Evolutionary conservation across 192 early-diverging fungal genomes (phyloP).

Genomic region (Gonapodya sp.): DNA sequence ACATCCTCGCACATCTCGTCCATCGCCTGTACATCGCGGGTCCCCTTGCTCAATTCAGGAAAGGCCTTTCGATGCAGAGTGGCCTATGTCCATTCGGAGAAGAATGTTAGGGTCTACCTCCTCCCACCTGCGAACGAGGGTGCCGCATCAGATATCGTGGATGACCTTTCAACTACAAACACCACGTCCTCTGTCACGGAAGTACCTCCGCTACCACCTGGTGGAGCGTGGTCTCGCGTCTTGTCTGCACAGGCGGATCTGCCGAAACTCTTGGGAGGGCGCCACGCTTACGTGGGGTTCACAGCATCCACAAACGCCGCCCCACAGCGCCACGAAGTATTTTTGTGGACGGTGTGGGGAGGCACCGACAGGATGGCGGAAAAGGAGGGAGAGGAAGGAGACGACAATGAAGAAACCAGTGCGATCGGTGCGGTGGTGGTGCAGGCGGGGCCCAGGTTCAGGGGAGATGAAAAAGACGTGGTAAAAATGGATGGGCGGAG

Average conservation of each 20-base stretch:
- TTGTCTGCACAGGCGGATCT: neutral
- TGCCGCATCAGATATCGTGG: neutral
- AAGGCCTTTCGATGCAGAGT: neutral
- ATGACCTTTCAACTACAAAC: neutral
- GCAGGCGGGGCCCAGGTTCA: neutral
- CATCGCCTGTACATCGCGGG: neutral
- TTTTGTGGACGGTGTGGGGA: neutral
- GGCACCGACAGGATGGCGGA: neutral
- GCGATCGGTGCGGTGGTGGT: neutral
- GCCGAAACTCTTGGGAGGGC: neutral
- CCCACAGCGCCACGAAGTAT: neutral
- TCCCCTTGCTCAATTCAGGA: neutral
- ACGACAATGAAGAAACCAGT: neutral
- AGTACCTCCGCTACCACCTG: too few species aligned
- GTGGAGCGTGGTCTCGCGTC: neutral
- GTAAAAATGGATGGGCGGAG: neutral
- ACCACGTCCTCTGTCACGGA: too few species aligned
- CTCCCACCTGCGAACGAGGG: neutral
- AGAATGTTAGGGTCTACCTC: neutral
- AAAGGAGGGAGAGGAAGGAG: neutral
- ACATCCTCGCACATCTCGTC: neutral
- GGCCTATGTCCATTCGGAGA: neutral
- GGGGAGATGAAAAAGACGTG: neutral
- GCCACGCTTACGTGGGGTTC: neutral
- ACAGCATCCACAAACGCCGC: neutral